Evolutionary conservation across 2,329 filamentous ascomycete species (phyloP), one percentile per base, ranked within the genome.

Genomic region (Stagonosporopsis chrysanthemi): DNA sequence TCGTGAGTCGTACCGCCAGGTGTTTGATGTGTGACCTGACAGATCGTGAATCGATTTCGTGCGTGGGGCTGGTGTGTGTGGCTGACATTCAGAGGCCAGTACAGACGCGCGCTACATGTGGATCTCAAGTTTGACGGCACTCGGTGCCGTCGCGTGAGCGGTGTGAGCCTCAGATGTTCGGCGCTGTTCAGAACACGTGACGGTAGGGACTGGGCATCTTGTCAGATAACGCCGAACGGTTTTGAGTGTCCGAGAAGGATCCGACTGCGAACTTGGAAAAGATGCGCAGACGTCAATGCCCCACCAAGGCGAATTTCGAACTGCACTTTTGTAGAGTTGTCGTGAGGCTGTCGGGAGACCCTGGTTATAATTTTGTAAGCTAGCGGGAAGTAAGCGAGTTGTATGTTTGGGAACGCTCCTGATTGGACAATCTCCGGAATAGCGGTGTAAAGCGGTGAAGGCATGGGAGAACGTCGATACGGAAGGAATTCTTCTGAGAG

Each of bases 361-460:
- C 55, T 50, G 44, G 55, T 17, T 29, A 14, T 24, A 17, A 9
- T 36, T 53, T 45, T 53, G 50, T 58, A 58, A 46, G 50, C 55
- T 58, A 58, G 45, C 41, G 39, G 50, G 15, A 48, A n/a, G 31
- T 47, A 58, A 58, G 55, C 55, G 55, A 58, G 44, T 17, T 26
- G 19, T 9, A 36, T 19, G 26, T 48, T 19, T 42, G 28, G 40
- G 19, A 4, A 6, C 33, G 28, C 24, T 7, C 24, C 48, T 52
- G 3, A 49, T 57, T 58, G 44, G 55, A 29, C 9, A 15, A 22
- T 14, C 9, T 8, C 3, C 36, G 8, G 55, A 58, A 28, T 45
- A 53, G 50, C 49, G 50, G 55, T 53, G 55, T 50, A 50, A 45
- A 58, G 55, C 55, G 55, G 55, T 58, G 55, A 53, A 58, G 39